Evolutionary conservation across 2,329 filamentous ascomycete species (phyloP), one percentile per base, ranked within the genome.

Genomic region (Clonostachys sp.): DNA sequence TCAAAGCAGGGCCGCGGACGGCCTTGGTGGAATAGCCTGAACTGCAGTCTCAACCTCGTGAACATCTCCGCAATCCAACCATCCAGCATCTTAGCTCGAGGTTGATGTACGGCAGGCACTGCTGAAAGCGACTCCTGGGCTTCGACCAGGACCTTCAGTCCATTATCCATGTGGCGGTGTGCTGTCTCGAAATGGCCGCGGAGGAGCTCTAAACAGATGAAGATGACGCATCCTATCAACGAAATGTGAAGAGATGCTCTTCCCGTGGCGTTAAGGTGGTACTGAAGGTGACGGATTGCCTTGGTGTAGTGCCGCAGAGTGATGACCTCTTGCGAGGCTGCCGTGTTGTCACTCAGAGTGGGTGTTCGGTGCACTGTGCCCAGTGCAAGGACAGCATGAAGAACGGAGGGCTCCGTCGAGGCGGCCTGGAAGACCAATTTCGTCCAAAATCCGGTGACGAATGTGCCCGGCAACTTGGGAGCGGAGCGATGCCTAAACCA

Each of bases 401-500:
- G 47, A 3, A 72, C 57, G 2, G 68, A 64, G 0, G 69, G 67
- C 46, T 73, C 68, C 10, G 42, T 54, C 1, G 59, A 49, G 16
- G 61, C 61, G 5, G 61, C 61, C 38, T 71, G 69, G 20, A 70
- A 53, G 13, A 72, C 48, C 8, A 71, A 57, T 6, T 50, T 57
- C 30, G 55, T 55, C 70, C 70, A 73, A 41, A 73, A 72, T 1
- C 46, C 51, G 2, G 63, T 67, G 18, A 48, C 51, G 45, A 68
- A 72, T 2, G 58, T 57, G 1, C 67, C 67, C 0, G 61, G 62
- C 1, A 73, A 49, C 45, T 70, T 71, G 4, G 55, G 51, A 1
- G 55, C 56, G 6, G 65, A 72, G 17, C 64, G 64, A 35, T 55
- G 55, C 14, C 61, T 62, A 56, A 78, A 77, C 64, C 70, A 76